These are phyloP conservation scores for Tolypocladium nubicola DNA, from an alignment of 2,329 filamentous ascomycete species.

Conservation along the genomic window DNA sequence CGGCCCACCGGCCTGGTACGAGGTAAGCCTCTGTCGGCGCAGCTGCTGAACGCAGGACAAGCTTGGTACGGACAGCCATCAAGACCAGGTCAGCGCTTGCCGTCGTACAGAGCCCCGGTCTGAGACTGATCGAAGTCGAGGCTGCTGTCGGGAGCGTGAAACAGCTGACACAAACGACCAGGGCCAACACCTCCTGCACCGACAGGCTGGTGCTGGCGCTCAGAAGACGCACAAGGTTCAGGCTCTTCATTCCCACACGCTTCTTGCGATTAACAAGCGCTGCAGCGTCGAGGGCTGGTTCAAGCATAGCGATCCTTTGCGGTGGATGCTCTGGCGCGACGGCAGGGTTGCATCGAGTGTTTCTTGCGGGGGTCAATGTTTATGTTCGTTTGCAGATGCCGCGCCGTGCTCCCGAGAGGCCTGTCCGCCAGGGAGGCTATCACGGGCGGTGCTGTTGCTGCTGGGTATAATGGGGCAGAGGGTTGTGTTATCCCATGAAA, in stretches of 20 bases:
- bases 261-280: neutral
- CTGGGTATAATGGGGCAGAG: neutral
- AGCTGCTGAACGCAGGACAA: neutral
- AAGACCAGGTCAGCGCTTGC: neutral
- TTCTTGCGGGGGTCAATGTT: neutral
- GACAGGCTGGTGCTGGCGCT: neutral
- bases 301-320: neutral
- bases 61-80: neutral
- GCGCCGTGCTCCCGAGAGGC: neutral
- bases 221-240: neutral
- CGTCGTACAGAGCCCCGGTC: neutral
- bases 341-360: constrained; percentile 1
- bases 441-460: neutral
- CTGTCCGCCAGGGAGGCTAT: neutral
- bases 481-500: neutral
- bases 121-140: neutral
- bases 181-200: neutral
- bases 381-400: neutral
- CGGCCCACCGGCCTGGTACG: neutral
- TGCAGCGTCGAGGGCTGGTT: neutral
- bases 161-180: neutral
- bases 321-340: neutral
- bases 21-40: neutral
- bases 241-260: neutral
- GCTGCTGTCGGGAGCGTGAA: neutral